Conservation (phyloP, 2,329 filamentous ascomycete species). For the Cytospora piceicola region DNA sequence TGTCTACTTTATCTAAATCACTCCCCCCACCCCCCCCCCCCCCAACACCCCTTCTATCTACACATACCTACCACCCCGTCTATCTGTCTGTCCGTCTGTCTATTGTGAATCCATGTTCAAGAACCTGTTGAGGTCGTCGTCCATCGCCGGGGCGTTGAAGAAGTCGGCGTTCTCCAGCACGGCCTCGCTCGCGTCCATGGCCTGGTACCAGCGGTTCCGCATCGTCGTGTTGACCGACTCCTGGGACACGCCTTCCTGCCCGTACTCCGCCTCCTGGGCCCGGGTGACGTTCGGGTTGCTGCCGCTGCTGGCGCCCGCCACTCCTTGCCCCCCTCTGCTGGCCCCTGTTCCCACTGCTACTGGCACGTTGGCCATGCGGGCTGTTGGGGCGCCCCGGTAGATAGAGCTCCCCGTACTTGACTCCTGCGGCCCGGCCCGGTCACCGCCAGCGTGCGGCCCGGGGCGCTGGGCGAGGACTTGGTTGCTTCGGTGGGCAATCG, state of each 20-base stretch:
- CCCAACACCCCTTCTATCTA: neutral
- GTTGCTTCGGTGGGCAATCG: slow-evolving; percentile 16
- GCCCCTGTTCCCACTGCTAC: slow-evolving; percentile 6
- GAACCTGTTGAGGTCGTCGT: slow-evolving; percentile 21
- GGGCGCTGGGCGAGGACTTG: slow-evolving; percentile 5
- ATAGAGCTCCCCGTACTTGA: slow-evolving; percentile 5
- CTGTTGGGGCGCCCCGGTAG: slow-evolving; percentile 16
- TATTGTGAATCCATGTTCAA: slow-evolving; percentile 29
- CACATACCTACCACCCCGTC: neutral
- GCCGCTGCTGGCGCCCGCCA: neutral
- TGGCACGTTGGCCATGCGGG: neutral
- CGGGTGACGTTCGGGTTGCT: neutral
- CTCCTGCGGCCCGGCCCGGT: neutral
- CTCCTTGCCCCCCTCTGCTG: neutral
- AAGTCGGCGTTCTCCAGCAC: slow-evolving; percentile 22
- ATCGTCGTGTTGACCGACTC: slow-evolving; percentile 9
- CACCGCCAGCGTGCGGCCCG: neutral
- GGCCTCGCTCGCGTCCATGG: slow-evolving; percentile 9
- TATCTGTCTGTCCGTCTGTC: neutral
- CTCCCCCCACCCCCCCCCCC: too few species aligned
- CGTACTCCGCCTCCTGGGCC: slow-evolving; percentile 1
- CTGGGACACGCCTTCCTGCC: slow-evolving; percentile 17
- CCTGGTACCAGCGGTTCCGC: slow-evolving; percentile 20
- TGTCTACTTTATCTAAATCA: neutral
- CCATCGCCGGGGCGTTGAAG: slow-evolving; percentile 12